phyloP scores from a whole-genome alignment of 257 asterid genomes.

The Salvia rosmarinus region DNA sequence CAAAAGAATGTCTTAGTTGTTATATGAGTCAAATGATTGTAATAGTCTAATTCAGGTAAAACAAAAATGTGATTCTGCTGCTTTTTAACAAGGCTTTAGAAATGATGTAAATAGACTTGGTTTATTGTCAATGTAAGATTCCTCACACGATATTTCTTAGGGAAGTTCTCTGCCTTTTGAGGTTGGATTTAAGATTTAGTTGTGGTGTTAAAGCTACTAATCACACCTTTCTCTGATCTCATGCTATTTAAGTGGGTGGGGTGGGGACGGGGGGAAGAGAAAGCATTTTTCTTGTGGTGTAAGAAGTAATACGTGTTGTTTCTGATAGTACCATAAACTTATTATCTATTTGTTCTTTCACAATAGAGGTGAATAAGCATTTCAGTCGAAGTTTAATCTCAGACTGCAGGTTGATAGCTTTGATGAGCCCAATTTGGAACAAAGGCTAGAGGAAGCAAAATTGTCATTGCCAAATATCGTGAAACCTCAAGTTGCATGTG shows the following conservation, averaged over 20 bases:
- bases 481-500: slow-evolving; percentile 99
- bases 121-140: not conserved
- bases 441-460: slow-evolving; percentile 69
- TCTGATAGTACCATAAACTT: slow-evolving; percentile 16
- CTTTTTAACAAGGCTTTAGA: not conserved
- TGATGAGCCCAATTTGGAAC: slow-evolving; percentile 60
- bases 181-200: not conserved
- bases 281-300: not conserved
- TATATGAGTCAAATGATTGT: not conserved
- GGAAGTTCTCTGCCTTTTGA: not conserved
- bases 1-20: not conserved
- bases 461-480: slow-evolving; percentile 78
- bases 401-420: slow-evolving; percentile 78
- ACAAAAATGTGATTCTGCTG: not conserved
- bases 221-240: too few species aligned
- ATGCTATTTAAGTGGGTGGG: too few species aligned
- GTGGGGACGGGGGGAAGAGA: too few species aligned
- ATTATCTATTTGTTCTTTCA: slow-evolving; percentile 20
- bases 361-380: slow-evolving; percentile 31
- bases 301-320: slow-evolving; percentile 11
- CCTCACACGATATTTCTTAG: not conserved
- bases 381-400: slow-evolving; percentile 37
- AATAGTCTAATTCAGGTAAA: too few species aligned
- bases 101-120: not conserved
- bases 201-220: too few species aligned